Percentiles rank a stretch among this genome's conserved stretches.
phyloP scores from a whole-genome alignment of 768 basidiomycete genomes.

The Astraeus odoratus region DNA sequence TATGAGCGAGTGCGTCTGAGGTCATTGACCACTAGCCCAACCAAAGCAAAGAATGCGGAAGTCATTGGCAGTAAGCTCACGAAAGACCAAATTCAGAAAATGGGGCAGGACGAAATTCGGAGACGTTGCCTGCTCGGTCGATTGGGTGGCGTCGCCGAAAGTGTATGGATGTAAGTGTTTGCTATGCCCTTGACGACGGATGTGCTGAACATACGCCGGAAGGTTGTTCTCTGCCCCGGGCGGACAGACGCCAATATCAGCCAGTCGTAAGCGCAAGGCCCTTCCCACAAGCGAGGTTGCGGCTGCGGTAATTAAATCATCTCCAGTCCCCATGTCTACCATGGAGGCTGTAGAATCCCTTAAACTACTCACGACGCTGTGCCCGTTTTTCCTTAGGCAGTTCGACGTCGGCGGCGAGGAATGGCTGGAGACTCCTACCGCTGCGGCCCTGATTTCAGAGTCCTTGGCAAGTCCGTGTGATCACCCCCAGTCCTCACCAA shows the following conservation, averaged over 20 bases:
- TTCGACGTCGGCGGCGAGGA: slow-evolving; percentile 54
- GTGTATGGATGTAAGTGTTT: slow-evolving; percentile 70
- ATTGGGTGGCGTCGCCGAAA: slow-evolving; percentile 75
- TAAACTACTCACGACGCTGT: slow-evolving; percentile 55
- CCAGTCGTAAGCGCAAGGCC: slow-evolving; percentile 62
- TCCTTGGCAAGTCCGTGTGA: slow-evolving; percentile 6
- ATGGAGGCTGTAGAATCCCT: slow-evolving; percentile 76
- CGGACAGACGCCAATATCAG: slow-evolving; percentile 44
- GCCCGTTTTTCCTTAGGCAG: slow-evolving; percentile 73
- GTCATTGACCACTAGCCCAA: slow-evolving; percentile 62
- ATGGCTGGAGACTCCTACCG: slow-evolving; percentile 44
- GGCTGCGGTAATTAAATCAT: slow-evolving; percentile 69
- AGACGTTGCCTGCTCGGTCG: slow-evolving; percentile 72
- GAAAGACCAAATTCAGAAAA: slow-evolving; percentile 60
- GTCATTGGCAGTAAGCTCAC: slow-evolving; percentile 42
- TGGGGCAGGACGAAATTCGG: slow-evolving; percentile 74
- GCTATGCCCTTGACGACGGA: neutral
- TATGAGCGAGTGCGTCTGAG: slow-evolving; percentile 75
- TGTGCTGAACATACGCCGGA: neutral
- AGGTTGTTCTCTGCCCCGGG: slow-evolving; percentile 71
- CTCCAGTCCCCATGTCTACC: slow-evolving; percentile 69
- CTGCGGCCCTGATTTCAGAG: slow-evolving; percentile 14
- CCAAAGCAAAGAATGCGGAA: slow-evolving; percentile 42
- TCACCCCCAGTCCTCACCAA: slow-evolving; percentile 29
- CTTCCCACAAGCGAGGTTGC: slow-evolving; percentile 62